Conservation (phyloP, 2,329 filamentous ascomycete species). For the Neopestalotiopsis sp. region DNA sequence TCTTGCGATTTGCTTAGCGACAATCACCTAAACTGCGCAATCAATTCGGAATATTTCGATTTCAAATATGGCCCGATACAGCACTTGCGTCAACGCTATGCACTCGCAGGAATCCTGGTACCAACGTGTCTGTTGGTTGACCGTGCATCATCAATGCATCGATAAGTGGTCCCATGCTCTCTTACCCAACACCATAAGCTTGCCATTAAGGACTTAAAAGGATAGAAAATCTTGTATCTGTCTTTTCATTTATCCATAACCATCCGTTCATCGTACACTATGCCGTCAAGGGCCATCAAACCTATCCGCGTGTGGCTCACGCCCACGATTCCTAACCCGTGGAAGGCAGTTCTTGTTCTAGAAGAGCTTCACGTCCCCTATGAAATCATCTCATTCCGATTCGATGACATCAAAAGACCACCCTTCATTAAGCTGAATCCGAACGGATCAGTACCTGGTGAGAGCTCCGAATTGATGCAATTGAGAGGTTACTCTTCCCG, state of each 20-base stretch:
- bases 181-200: neutral
- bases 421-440: neutral
- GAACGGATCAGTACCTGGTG: neutral
- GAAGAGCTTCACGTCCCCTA: neutral
- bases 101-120: neutral
- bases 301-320: neutral
- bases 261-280: no score
- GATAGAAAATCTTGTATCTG: no score
- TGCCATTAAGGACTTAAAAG: neutral
- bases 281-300: neutral
- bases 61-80: neutral
- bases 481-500: accelerated
- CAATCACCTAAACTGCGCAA: no score
- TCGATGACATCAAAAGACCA: neutral
- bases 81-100: neutral
- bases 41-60: no score
- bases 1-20: no score
- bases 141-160: neutral
- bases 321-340: neutral
- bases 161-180: neutral
- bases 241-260: no score
- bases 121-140: neutral
- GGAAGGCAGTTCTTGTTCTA: neutral
- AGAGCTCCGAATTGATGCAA: neutral
- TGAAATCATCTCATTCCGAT: neutral